These are phyloP conservation scores for Saposhnikovia divaricata DNA, from an alignment of 129 eudicot genomes.

Conservation along the genomic window DNA sequence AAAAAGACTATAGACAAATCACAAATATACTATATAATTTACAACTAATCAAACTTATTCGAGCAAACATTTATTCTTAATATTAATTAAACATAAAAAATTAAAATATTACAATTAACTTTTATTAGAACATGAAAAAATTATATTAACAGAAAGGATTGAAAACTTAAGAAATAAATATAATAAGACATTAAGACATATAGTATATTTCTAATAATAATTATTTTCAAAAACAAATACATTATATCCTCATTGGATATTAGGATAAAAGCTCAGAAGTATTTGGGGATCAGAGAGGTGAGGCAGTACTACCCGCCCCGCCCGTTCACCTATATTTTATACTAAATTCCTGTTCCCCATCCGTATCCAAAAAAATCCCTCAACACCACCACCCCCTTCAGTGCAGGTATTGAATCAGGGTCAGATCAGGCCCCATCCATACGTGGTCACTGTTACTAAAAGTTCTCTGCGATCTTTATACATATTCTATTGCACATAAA, in stretches of 20 bases:
- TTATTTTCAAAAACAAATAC: no score
- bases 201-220: no score
- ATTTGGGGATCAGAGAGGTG: neutral
- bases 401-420: neutral
- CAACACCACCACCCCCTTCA: neutral
- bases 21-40: neutral
- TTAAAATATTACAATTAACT: neutral
- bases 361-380: neutral
- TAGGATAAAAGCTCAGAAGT: neutral
- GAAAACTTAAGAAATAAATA: neutral
- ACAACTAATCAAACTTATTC: neutral
- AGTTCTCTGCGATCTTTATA: neutral
- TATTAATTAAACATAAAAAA: neutral
- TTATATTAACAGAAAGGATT: neutral
- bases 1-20: neutral
- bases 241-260: neutral
- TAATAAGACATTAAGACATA: no score
- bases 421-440: neutral
- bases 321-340: neutral
- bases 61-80: neutral
- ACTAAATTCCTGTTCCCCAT: neutral
- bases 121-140: neutral
- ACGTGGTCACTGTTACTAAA: neutral
- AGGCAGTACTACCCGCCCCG: neutral
- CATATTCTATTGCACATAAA: neutral